Evolutionary conservation across 306 rosid genomes (phyloP).

Genomic region (Begonia loranthoides): DNA sequence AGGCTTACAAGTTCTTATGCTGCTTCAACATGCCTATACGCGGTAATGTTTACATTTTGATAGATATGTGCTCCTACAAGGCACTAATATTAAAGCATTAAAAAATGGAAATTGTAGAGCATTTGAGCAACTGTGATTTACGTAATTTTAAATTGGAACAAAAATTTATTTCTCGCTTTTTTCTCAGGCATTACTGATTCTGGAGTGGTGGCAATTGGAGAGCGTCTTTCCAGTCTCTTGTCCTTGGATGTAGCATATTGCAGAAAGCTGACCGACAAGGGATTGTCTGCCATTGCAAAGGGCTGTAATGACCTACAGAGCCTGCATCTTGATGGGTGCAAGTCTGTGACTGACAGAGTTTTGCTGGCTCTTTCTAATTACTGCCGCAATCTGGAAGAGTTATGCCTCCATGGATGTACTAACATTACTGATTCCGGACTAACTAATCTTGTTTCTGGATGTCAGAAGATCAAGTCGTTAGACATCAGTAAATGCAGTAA

Average conservation of each 20-base stretch:
- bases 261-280: constrained; percentile 73
- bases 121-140: no score
- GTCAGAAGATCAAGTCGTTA: constrained; percentile 35
- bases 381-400: constrained; percentile 52
- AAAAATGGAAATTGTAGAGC: no score
- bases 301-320: constrained; percentile 52
- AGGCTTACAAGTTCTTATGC: no score
- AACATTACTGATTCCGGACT: constrained; percentile 61
- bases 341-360: constrained; percentile 37
- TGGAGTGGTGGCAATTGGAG: constrained; percentile 63
- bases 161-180: no score
- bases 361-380: constrained; percentile 51
- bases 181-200: constrained; percentile 64
- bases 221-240: constrained; percentile 53
- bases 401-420: constrained; percentile 70
- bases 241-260: constrained; percentile 78
- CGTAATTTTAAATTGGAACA: no score
- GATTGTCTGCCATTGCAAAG: constrained; percentile 63
- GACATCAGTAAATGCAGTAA: constrained; percentile 81
- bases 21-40: no score
- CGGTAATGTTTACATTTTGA: no score
- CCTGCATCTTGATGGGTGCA: constrained; percentile 69
- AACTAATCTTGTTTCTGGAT: constrained; percentile 47
- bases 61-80: no score
- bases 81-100: no score